A percentile compares a stretch with the other conserved stretches of the same genome.
These are phyloP conservation scores for Berberis vulgaris DNA, from an alignment of 164 flowering plant species.

Conservation along the genomic window DNA sequence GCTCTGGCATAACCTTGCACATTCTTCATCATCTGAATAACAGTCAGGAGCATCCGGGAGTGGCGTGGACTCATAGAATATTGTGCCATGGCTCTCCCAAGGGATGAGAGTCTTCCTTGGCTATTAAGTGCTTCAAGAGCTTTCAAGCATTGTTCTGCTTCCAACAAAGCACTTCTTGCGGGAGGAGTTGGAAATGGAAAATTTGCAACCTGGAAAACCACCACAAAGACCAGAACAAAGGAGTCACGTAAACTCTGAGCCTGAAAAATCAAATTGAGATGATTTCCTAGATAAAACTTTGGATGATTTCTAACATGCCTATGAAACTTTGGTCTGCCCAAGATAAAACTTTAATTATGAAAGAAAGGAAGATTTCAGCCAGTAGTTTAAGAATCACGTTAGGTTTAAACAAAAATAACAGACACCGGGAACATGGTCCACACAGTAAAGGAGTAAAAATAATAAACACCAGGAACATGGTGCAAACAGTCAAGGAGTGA, in stretches of 20 bases:
- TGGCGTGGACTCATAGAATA: conserved; percentile 97
- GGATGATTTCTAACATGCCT: not conserved
- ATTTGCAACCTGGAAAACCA: not conserved
- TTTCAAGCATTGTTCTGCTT: not conserved
- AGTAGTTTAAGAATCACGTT: too few relatives aligned
- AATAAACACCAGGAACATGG: too few relatives aligned
- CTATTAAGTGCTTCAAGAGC: conserved; percentile 18
- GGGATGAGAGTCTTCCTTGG: conserved; percentile 54
- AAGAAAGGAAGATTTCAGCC: too few relatives aligned
- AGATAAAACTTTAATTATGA: too few relatives aligned
- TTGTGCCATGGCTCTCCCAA: conserved; percentile 85
- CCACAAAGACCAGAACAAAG: too few relatives aligned
- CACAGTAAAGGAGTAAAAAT: too few relatives aligned
- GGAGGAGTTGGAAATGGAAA: not conserved
- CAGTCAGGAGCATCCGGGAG: conserved; percentile 89
- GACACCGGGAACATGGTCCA: too few relatives aligned
- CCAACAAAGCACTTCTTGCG: not conserved
- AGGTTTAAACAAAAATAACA: too few relatives aligned
- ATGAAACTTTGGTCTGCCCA: not conserved
- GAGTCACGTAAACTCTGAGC: not conserved
- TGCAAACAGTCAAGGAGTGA: too few relatives aligned
- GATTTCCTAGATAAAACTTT: not conserved
- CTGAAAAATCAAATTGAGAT: not conserved
- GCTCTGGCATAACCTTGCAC: conserved; percentile 33
- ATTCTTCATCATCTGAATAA: conserved; percentile 51